Conservation (phyloP, 768 basidiomycete genomes). For the Lentinula edodes region DNA sequence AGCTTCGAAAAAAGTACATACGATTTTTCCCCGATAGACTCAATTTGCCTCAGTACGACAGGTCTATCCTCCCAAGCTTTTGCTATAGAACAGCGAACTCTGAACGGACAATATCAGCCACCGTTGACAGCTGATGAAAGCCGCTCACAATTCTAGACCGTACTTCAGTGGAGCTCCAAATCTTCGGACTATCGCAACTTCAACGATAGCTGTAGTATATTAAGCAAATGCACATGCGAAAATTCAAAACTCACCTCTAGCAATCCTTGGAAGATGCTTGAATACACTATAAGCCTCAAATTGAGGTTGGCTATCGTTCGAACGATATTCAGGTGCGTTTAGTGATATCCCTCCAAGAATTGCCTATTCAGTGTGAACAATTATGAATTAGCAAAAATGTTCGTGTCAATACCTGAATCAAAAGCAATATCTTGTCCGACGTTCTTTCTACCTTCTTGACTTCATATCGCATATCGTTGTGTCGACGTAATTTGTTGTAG, state of each 20-base stretch:
- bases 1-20: constrained; percentile 29
- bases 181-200: constrained; percentile 63
- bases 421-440: constrained; percentile 72
- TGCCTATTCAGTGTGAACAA: constrained; percentile 39
- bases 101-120: constrained; percentile 19
- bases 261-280: constrained; percentile 71
- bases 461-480: constrained; percentile 77
- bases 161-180: constrained; percentile 65
- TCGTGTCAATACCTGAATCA: constrained; percentile 57
- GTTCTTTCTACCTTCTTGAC: constrained; percentile 66
- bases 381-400: neutral
- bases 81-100: constrained; percentile 71
- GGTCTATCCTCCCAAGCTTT: constrained; percentile 92
- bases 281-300: constrained; percentile 70
- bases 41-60: constrained; percentile 79
- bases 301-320: constrained; percentile 62
- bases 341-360: constrained; percentile 68
- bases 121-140: neutral
- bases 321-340: constrained; percentile 63
- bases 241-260: constrained; percentile 46
- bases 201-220: constrained; percentile 58
- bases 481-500: constrained; percentile 63
- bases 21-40: constrained; percentile 92
- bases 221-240: no score
- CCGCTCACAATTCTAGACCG: constrained; percentile 67